Percentiles rank a stretch among this genome's conserved stretches.
These are phyloP conservation scores for Exophiala dermatitidis DNA, from an alignment of 2,329 filamentous ascomycete species.

Conservation along the genomic window DNA sequence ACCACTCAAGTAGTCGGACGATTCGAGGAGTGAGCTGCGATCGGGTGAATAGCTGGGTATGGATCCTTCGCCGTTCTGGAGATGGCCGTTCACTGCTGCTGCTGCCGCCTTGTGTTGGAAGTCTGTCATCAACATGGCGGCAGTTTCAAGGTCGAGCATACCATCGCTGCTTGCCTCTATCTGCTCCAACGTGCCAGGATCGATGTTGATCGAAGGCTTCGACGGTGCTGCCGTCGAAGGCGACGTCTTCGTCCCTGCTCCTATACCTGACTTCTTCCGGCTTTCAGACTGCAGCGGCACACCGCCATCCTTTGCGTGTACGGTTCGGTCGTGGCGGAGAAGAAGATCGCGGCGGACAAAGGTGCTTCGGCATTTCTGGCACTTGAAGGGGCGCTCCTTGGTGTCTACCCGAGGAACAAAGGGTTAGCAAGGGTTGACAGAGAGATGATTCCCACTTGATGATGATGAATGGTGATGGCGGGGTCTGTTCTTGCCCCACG, in stretches of 20 bases:
- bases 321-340: slow-evolving; percentile 92
- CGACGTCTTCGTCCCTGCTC: slow-evolving; percentile 59
- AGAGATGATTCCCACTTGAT: neutral
- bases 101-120: slow-evolving; percentile 92
- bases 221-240: slow-evolving; percentile 47
- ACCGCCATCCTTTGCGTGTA: slow-evolving; percentile 95
- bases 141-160: slow-evolving; percentile 92
- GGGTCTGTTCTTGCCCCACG: slow-evolving; percentile 24
- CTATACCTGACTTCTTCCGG: slow-evolving; percentile 37
- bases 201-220: slow-evolving; percentile 72
- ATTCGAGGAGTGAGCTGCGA: slow-evolving; percentile 65
- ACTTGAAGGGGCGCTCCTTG: slow-evolving; percentile 98
- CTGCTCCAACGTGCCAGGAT: slow-evolving; percentile 81
- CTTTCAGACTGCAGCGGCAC: slow-evolving; percentile 30
- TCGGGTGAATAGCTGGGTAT: slow-evolving; percentile 65
- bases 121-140: slow-evolving; percentile 97
- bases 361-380: slow-evolving; percentile 94
- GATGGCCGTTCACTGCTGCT: slow-evolving; percentile 49
- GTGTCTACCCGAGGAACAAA: slow-evolving; percentile 58
- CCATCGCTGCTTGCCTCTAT: slow-evolving; percentile 85
- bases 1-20: slow-evolving; percentile 67
- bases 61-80: slow-evolving; percentile 41
- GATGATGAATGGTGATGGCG: slow-evolving; percentile 15
- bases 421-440: slow-evolving; percentile 15
- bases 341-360: slow-evolving; percentile 96